Evolutionary conservation across 2,329 filamentous ascomycete genomes (phyloP).

Genomic region (Fusarium liriodendri): DNA sequence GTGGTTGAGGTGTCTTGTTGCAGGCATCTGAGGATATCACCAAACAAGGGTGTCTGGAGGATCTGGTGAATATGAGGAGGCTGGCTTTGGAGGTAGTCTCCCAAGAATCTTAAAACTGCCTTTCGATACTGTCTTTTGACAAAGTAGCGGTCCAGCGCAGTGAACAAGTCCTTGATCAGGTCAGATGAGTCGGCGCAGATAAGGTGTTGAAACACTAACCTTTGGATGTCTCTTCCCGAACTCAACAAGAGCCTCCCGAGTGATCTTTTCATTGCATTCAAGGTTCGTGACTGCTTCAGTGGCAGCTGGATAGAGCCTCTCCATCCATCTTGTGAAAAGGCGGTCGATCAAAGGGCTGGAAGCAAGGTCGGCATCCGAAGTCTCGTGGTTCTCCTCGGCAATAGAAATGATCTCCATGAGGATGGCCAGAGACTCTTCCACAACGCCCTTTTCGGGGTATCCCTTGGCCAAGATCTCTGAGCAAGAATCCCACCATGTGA

Average conservation of each 20-base stretch:
- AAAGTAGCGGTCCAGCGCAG: slow-evolving; percentile 73
- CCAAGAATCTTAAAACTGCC: slow-evolving; percentile 73
- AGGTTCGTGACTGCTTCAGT: slow-evolving; percentile 50
- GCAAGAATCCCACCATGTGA: slow-evolving; percentile 77
- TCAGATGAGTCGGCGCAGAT: slow-evolving; percentile 2
- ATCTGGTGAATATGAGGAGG: slow-evolving; percentile 84
- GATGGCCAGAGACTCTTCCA: slow-evolving; percentile 73
- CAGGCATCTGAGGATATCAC: slow-evolving; percentile 77
- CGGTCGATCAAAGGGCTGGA: slow-evolving; percentile 66
- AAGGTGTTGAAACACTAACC: slow-evolving; percentile 40
- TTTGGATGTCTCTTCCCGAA: slow-evolving; percentile 77
- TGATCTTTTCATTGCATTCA: slow-evolving; percentile 61
- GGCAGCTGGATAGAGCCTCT: slow-evolving; percentile 55
- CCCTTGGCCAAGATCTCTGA: slow-evolving; percentile 57
- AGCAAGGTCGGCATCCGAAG: slow-evolving; percentile 54
- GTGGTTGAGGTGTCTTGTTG: slow-evolving; percentile 83
- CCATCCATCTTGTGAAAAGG: slow-evolving; percentile 68
- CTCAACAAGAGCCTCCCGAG: slow-evolving; percentile 64
- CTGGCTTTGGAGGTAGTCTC: slow-evolving; percentile 78
- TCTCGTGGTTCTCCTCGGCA: slow-evolving; percentile 67
- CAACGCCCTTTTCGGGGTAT: slow-evolving; percentile 70
- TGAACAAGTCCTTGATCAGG: slow-evolving; percentile 70
- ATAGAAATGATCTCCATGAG: slow-evolving; percentile 73
- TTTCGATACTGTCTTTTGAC: slow-evolving; percentile 72
- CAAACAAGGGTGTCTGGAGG: slow-evolving; percentile 77